Evolutionary conservation across 495 filamentous ascomycete species (phyloP), one percentile per base, ranked within the genome.

Genomic region (Tricharina praecox): DNA sequence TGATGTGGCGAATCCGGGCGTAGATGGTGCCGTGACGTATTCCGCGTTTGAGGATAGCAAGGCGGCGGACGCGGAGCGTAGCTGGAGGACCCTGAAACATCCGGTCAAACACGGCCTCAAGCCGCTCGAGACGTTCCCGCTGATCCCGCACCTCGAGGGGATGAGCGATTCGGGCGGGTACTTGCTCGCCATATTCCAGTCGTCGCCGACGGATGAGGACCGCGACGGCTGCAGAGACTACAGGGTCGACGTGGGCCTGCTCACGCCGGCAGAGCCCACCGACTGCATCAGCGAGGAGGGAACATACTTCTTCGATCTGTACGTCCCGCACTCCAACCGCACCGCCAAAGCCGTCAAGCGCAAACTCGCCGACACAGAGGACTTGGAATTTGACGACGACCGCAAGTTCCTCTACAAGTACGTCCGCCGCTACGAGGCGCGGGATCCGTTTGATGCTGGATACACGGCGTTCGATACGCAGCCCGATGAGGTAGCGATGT

Each of bases 151-250:
- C 53, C 72, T 87, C n/a, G 76, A 82, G 15, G 81, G 82, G 7
- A 78, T 87, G 58, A 80, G 86, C n/a, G 83, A 94, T 60, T 77
- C 76, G 20, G 84, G 84, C 46, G 77, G 78, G n/a, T 95, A 85
- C 62, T 75, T 92, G 48, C 75, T 87, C 8, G 75, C 85, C 64
- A 95, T 96, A 52, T 95, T 95, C 65, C 88, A 90, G 0, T 71
- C 85, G 4, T 64, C 70, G 26, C 61, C 70, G 15, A 67, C 68
- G 9, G 60, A 65, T 19, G 9, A 15, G 11, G 33, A 21, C 9
- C 15, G 7, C 32, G 21, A 39, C 9, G 45, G 45, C 8, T 60
- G 56, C 37, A 86, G 88, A 60, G 90, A 96, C 60, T 68, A 70
- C 37, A 79, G 92, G 25, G 75, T 96, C 49, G 82, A 92, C 49